Conservation (phyloP, 805 yeast genomes). For the Starmera dryadoides region DNA sequence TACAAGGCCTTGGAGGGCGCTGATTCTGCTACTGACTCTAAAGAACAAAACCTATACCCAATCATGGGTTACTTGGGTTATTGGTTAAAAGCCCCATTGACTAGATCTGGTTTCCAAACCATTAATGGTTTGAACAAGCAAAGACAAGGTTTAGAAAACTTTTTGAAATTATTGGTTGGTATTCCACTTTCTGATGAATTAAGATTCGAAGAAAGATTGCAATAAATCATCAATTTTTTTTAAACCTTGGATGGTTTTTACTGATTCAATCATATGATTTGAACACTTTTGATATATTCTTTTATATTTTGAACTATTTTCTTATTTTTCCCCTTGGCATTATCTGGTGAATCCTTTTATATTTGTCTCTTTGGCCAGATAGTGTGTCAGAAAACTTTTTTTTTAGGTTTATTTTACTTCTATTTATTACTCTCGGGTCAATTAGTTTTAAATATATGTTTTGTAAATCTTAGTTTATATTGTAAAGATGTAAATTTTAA, state of each 20-base stretch:
- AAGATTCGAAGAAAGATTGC: conserved; percentile 86
- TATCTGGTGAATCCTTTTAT: no score
- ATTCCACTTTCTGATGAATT: conserved; percentile 85
- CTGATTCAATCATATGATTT: neutral
- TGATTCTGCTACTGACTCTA: conserved; percentile 6
- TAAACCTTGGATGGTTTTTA: no score
- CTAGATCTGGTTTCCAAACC: conserved; percentile 84
- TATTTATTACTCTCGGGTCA: no score
- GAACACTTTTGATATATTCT: neutral
- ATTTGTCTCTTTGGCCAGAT: no score
- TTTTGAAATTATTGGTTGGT: conserved; percentile 84
- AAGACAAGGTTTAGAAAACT: conserved; percentile 86
- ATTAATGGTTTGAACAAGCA: conserved; percentile 94
- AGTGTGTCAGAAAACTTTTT: neutral
- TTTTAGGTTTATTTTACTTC: no score
- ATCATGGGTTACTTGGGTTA: conserved; percentile 82
- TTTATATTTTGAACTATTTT: neutral
- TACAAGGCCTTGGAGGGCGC: conserved; percentile 58
- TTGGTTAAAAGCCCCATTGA: conserved; percentile 95
- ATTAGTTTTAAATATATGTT: no score
- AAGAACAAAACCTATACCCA: conserved; percentile 56
- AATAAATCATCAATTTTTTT: no score
- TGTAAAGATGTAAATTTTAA: no score
- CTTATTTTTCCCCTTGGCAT: neutral
- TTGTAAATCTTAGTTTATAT: no score